phyloP scores from a whole-genome alignment of 768 basidiomycete genomes.

The Xerocomellus amylosporus region DNA sequence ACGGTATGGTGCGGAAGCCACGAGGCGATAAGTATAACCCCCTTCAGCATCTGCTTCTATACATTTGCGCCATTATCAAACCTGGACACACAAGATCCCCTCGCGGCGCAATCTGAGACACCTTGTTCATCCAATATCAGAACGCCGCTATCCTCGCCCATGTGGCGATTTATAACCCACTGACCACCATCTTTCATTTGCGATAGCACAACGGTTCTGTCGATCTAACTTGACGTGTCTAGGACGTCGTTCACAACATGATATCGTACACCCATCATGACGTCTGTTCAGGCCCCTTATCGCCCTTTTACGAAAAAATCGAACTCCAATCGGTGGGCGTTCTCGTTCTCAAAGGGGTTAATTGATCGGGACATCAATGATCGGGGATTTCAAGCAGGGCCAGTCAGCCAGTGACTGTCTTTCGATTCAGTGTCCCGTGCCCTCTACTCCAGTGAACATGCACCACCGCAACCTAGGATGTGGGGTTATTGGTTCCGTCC shows the following conservation, averaged over 20 bases:
- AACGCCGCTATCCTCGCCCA: background rate
- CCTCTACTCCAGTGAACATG: background rate
- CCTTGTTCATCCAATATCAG: background rate
- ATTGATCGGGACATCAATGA: background rate
- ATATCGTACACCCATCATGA: background rate
- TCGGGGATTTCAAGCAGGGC: background rate
- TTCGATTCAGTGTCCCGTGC: background rate
- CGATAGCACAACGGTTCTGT: background rate
- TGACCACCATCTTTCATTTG: background rate
- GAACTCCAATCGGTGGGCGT: background rate
- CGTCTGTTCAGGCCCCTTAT: background rate
- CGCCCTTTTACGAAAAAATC: background rate
- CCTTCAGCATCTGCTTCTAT: background rate
- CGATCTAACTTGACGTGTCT: constrained; percentile 1
- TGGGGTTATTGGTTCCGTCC: background rate
- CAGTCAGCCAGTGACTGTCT: background rate
- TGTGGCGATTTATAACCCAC: background rate
- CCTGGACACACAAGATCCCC: background rate
- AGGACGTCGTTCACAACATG: background rate
- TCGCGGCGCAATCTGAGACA: background rate
- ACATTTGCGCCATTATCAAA: constrained; percentile 12
- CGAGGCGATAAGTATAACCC: constrained; percentile 9
- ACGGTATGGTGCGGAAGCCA: constrained; percentile 7
- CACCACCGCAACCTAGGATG: too few relatives aligned
- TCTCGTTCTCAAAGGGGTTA: background rate